Base-by-base conservation (phyloP, 768 basidiomycete genomes). In the Nidularia pulvinata region DNA sequence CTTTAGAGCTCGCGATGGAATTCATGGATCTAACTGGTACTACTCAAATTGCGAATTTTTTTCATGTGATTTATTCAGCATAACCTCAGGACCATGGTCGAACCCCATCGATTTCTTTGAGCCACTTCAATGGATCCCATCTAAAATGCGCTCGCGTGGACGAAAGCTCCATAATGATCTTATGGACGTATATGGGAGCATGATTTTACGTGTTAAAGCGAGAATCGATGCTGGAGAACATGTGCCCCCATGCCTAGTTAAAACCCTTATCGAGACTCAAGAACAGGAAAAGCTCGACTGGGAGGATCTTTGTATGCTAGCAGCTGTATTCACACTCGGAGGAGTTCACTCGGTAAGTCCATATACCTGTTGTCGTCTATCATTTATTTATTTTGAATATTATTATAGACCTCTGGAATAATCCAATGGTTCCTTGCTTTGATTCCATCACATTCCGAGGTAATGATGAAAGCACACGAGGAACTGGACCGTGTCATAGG, bases 31-130 rank as follows among this genome's bases (percentile, higher is more conserved):
- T 56, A 3, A 53, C 56, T 16, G 51, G 51, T 74, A 5, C 13
- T 46, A 5, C 13, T 6, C 3, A n/a, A 2, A 3, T 22, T n/a
- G 10, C 22, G 3, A 46, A 46, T 2, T 69, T 55, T 53, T 39
- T 57, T 34, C 10, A 13, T 7, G 14, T 34, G 7, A 39, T 32
- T 14, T 19, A 39, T n/a, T 1, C 47, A 71, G 65, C 65, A 68
- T 69, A 57, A 59, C 56, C 36, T 69, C 69, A 58, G 78, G 78
- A 10, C 76, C 78, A 1, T 62, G 69, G 50, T 75, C 77, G 6
- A 80, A 80, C 53, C 52, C 69, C 5, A 66, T 74, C 33, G 79
- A 81, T 59, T 81, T 79, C 51, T 53, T 80, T 9, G 65, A 67
- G 33, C 57, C 69, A 7, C 68, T 80, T n/a, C 79, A 78, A 48